These are phyloP conservation scores for Xylariales sp. DNA, from an alignment of 2,329 filamentous ascomycete genomes.

Conservation along the genomic window DNA sequence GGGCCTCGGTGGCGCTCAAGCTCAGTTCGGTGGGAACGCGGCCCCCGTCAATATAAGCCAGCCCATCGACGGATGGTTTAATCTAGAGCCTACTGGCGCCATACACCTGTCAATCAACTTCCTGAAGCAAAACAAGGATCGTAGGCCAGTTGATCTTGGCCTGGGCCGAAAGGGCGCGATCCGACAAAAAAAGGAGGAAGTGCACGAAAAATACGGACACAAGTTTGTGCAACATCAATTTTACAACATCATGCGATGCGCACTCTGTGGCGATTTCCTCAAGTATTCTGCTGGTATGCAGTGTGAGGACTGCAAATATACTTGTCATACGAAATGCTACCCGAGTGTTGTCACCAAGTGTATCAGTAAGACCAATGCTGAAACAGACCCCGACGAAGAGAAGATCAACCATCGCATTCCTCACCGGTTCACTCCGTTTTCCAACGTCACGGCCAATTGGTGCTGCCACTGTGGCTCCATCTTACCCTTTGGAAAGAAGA, in stretches of 20 bases:
- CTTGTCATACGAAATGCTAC: slow-evolving; percentile 98
- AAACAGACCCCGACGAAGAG: slow-evolving; percentile 97
- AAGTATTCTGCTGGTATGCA: slow-evolving; percentile 99
- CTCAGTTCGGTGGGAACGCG: slow-evolving; percentile 50
- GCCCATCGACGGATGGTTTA: slow-evolving; percentile 94
- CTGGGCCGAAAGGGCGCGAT: slow-evolving; percentile 95
- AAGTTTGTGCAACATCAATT: slow-evolving; percentile 99
- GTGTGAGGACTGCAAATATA: slow-evolving; percentile 99
- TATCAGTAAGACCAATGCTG: slow-evolving; percentile 99
- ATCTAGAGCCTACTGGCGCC: slow-evolving; percentile 90
- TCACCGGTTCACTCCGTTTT: slow-evolving; percentile 95
- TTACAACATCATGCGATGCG: slow-evolving; percentile 99
- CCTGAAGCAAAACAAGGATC: slow-evolving; percentile 87
- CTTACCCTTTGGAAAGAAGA: slow-evolving; percentile 92
- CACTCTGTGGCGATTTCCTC: slow-evolving; percentile 96
- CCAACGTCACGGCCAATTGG: slow-evolving; percentile 98
- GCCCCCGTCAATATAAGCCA: slow-evolving; percentile 66
- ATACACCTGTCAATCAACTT: slow-evolving; percentile 94
- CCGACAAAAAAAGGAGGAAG: slow-evolving; percentile 96
- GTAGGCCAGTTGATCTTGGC: slow-evolving; percentile 85
- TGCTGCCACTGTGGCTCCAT: slow-evolving; percentile 99
- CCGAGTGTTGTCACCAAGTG: slow-evolving; percentile 97
- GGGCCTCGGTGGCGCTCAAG: slow-evolving; percentile 48
- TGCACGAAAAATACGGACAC: slow-evolving; percentile 98
- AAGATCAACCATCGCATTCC: slow-evolving; percentile 99